Base-by-base conservation (phyloP, 495 filamentous ascomycete species). In the Penicillium angulare region DNA sequence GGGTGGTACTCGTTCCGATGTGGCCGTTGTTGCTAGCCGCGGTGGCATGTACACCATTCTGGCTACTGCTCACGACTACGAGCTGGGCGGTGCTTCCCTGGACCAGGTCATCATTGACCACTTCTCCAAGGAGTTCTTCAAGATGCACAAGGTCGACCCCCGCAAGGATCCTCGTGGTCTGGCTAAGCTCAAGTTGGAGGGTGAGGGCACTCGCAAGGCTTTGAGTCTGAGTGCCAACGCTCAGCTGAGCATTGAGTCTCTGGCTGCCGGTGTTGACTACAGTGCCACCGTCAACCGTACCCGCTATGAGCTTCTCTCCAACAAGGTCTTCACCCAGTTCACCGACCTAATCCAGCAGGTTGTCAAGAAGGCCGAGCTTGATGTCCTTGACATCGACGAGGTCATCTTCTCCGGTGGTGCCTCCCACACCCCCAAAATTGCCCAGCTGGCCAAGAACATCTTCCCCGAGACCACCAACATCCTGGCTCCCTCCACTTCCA, bases 81-180 rank as follows among this genome's bases (percentile, higher is more conserved):
- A 95, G 63, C 86, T 89, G 50, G 82, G 86, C 41, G 93, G 93
- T 58, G 71, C 79, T 20, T 82, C 88, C 38, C 74, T 98, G 27
- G 93, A 98, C 72, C 79, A 92, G 61, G 84, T 95, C 29, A 79
- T 98, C 39, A 87, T 96, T 57, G 92, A 97, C 66, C 85, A 96
- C 78, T 97, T 97, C 60, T 87, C 93, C 50, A 97, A 98, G 80
- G 93, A 97, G 69, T 98, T 98, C 74, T 77, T 92, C 55, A 97
- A 97, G 82, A 90, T 95, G 76, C 75, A 92, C 68, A 90, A 90
- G 68, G 81, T 78, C 40, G 93, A 98, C 65, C 93, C 95, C 20
- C 80, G 93, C 50, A 79, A 86, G 64, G 87, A 90, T 58, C 79
- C 81, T 9, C 85, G 86, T 55, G 85, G 86, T 57, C 73, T 96